Evolutionary conservation across 2,329 filamentous ascomycete genomes (phyloP).

Genomic region (Trichoderma sp.): DNA sequence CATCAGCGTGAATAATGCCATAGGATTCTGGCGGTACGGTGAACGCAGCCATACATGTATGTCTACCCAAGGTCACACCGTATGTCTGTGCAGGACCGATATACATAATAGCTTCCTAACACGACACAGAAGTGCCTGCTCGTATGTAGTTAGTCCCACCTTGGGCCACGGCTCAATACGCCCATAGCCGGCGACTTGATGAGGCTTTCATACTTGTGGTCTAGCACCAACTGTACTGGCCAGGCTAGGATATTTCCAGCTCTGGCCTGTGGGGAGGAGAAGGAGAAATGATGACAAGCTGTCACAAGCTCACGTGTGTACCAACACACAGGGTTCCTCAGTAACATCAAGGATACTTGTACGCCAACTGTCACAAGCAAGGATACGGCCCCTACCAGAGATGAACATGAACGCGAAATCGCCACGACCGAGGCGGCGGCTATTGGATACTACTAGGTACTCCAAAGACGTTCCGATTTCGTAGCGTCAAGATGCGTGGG

Average conservation of each 20-base stretch:
- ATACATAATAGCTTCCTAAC: not conserved
- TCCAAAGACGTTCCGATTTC: slow-evolving; percentile 14
- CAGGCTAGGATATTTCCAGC: not conserved
- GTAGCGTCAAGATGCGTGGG: slow-evolving; percentile 16
- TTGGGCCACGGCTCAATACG: not conserved
- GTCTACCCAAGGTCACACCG: not conserved
- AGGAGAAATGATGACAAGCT: not conserved
- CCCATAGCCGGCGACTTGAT: not conserved
- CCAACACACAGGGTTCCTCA: not conserved
- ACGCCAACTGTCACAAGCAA: not conserved
- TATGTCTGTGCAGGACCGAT: not conserved
- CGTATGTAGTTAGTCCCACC: not conserved
- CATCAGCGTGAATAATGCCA: not conserved
- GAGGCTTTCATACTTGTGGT: not conserved
- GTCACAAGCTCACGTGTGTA: not conserved
- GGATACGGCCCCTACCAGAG: not conserved
- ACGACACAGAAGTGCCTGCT: not conserved
- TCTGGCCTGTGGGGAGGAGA: not conserved
- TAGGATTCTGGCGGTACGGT: not conserved
- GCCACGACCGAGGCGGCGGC: slow-evolving; percentile 15
- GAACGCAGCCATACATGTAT: slow-evolving; percentile 2
- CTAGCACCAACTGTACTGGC: not conserved
- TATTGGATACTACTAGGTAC: slow-evolving; percentile 20
- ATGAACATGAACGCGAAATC: slow-evolving; percentile 17
- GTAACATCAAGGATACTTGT: not conserved